These are phyloP conservation scores for Dicorynia guianensis DNA, from an alignment of 306 rosid species.

Conservation along the genomic window DNA sequence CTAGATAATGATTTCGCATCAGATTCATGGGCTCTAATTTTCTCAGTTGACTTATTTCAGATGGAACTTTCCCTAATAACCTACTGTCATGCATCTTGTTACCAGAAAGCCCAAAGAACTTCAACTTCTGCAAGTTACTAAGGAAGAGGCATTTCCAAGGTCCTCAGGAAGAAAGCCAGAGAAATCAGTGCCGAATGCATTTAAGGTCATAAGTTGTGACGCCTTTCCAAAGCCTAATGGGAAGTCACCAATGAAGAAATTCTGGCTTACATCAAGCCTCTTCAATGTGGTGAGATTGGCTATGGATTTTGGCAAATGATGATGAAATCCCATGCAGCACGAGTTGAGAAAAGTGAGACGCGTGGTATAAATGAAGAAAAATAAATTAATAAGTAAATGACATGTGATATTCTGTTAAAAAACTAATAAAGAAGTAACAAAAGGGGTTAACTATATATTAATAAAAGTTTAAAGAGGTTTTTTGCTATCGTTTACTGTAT, in stretches of 20 bases:
- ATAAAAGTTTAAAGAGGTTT: too few species aligned
- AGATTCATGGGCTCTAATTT: conserved; percentile 81
- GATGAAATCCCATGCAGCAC: conserved; percentile 78
- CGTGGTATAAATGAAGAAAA: too few species aligned
- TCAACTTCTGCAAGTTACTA: conserved; percentile 71
- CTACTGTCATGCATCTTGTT: conserved; percentile 84
- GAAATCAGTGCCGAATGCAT: conserved; percentile 87
- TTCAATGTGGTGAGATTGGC: conserved; percentile 64
- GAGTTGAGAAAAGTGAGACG: conserved; percentile 70
- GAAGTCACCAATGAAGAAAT: conserved; percentile 71
- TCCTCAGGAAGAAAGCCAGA: conserved; percentile 74
- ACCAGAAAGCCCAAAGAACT: conserved; percentile 95
- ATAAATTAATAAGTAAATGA: too few species aligned
- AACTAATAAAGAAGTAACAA: too few species aligned
- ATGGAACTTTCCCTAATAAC: conserved; percentile 77
- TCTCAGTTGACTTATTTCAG: conserved; percentile 67
- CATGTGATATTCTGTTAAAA: too few species aligned
- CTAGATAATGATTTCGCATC: conserved; percentile 83
- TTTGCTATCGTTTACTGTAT: too few species aligned
- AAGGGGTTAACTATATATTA: too few species aligned
- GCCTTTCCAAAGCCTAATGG: conserved; percentile 73
- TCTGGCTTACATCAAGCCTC: conserved; percentile 86
- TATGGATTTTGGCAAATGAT: conserved; percentile 65
- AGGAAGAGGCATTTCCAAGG: conserved; percentile 71
- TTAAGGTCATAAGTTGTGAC: conserved; percentile 46